phyloP scores from a whole-genome alignment of 805 yeast species.

The Starmerella vaccinii region DNA sequence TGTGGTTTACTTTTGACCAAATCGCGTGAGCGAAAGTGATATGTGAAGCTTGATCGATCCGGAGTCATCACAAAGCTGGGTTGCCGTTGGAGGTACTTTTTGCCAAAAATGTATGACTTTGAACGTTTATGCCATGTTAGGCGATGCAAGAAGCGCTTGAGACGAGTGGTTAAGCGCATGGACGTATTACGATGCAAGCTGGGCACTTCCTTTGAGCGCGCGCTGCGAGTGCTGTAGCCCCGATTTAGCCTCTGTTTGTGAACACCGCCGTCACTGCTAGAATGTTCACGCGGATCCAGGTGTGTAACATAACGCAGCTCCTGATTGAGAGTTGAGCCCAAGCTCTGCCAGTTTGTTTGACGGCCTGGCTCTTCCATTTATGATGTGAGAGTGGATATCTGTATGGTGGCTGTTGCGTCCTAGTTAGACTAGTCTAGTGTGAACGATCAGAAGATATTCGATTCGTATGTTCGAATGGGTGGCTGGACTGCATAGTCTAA shows the following conservation, averaged over 20 bases:
- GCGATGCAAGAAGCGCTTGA: slow-evolving; percentile 13
- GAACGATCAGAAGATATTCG: background rate
- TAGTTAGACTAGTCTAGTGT: background rate
- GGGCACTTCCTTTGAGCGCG: background rate
- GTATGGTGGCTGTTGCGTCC: background rate
- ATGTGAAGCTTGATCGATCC: slow-evolving; percentile 17
- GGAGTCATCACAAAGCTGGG: slow-evolving; percentile 24
- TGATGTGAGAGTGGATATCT: background rate
- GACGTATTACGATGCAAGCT: slow-evolving; percentile 17
- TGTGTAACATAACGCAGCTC: slow-evolving; percentile 13
- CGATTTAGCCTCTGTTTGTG: background rate
- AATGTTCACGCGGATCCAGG: slow-evolving; percentile 1
- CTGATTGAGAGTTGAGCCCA: slow-evolving; percentile 12
- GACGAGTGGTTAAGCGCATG: slow-evolving; percentile 6
- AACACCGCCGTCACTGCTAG: background rate
- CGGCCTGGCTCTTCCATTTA: background rate
- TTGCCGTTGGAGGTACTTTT: slow-evolving; percentile 17
- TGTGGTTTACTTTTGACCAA: slow-evolving; percentile 15
- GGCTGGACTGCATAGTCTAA: background rate
- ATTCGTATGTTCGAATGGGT: background rate
- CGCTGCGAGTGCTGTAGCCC: slow-evolving; percentile 1
- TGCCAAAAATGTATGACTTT: slow-evolving; percentile 14
- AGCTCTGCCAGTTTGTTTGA: slow-evolving; percentile 13
- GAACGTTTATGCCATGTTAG: slow-evolving; percentile 14
- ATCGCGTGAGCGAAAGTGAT: slow-evolving; percentile 16